Conservation (phyloP, 2,329 filamentous ascomycete species). For the Orbilia javanica region DNA sequence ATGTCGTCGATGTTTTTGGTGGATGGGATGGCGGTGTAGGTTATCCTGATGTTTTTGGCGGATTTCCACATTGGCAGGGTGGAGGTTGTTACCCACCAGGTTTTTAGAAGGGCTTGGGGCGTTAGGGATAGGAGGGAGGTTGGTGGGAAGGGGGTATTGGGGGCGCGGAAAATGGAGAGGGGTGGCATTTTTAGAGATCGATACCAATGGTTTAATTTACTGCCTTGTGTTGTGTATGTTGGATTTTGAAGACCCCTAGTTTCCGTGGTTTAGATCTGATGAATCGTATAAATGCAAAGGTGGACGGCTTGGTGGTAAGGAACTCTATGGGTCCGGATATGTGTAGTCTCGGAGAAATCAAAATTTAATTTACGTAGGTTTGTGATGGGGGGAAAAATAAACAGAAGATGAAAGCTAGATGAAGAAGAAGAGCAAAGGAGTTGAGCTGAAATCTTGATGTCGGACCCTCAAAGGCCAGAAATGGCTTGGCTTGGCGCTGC, state of each 20-base stretch:
- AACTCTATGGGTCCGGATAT: neutral
- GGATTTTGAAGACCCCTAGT: neutral
- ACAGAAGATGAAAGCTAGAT: neutral
- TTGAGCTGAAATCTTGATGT: conserved; percentile 29
- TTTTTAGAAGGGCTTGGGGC: conserved; percentile 73
- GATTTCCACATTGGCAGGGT: conserved; percentile 84
- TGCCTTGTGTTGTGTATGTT: conserved; percentile 7
- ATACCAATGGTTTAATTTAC: neutral
- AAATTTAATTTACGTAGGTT: neutral
- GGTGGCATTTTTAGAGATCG: conserved; percentile 28
- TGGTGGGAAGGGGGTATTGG: conserved; percentile 60
- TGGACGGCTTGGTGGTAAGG: neutral
- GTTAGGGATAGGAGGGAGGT: conserved; percentile 67
- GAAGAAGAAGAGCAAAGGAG: neutral
- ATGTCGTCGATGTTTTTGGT: conserved; percentile 74
- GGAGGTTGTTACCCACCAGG: conserved; percentile 81
- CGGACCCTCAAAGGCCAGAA: neutral
- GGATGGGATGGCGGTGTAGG: conserved; percentile 72
- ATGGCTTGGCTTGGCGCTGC: conserved; percentile 33
- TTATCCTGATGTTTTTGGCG: conserved; percentile 83
- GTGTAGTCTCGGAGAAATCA: too few relatives aligned
- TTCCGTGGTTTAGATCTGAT: neutral
- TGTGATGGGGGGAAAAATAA: neutral
- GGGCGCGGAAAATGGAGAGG: conserved; percentile 38
- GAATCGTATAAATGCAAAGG: neutral